Conservation (phyloP, 1,139 yeast genomes). For the Yamadazyma kanchanaburiensis region DNA sequence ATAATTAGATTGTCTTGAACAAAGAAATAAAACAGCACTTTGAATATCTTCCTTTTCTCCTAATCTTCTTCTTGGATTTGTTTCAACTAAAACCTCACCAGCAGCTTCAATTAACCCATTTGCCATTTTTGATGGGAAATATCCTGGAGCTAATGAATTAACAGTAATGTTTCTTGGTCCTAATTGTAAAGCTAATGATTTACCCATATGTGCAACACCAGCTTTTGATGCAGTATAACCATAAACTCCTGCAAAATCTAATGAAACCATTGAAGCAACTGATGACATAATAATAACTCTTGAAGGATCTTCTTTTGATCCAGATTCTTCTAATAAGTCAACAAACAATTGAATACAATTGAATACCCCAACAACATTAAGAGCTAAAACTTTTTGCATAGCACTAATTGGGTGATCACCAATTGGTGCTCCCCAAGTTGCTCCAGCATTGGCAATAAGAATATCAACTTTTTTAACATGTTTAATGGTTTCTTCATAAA, state of each 20-base stretch:
- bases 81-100: conserved; percentile 47
- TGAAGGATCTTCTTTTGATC: conserved; percentile 58
- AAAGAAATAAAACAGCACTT: conserved; percentile 56
- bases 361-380: conserved; percentile 73
- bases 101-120: conserved; percentile 55
- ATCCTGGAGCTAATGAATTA: conserved; percentile 74
- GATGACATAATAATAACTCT: conserved; percentile 70
- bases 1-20: conserved; percentile 58
- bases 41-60: conserved; percentile 64
- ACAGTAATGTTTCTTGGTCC: conserved; percentile 68
- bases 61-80: conserved; percentile 63
- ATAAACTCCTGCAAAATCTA: conserved; percentile 54
- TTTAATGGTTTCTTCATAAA: conserved; percentile 41
- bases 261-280: conserved; percentile 43
- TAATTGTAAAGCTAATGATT: conserved; percentile 58
- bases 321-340: conserved; percentile 56
- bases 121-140: conserved; percentile 77
- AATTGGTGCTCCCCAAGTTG: conserved; percentile 72
- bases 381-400: conserved; percentile 58
- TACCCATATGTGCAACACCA: conserved; percentile 70
- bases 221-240: conserved; percentile 79
- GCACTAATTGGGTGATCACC: conserved; percentile 62
- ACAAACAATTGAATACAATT: conserved; percentile 60
- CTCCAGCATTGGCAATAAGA: conserved; percentile 77
- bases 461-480: conserved; percentile 53